A percentile compares a stretch with the other conserved stretches of the same genome.
phyloP scores from a whole-genome alignment of 352 stramenopile species.

The Pythium rhizo-oryzae region DNA sequence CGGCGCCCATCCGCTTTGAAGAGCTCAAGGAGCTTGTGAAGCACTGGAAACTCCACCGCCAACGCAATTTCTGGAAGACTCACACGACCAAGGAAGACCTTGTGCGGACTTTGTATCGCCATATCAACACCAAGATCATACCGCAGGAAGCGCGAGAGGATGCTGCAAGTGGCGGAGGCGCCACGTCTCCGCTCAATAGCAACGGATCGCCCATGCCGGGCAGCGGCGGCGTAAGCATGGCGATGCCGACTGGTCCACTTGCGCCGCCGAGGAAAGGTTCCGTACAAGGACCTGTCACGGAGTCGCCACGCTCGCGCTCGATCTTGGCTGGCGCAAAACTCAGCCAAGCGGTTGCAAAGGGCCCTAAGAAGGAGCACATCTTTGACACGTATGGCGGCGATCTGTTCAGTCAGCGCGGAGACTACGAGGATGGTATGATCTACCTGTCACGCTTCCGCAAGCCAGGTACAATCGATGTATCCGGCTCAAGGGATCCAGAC shows the following conservation, averaged over 20 bases:
- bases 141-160: slow-evolving; percentile 61
- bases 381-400: slow-evolving; percentile 75
- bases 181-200: background rate
- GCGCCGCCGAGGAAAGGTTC: slow-evolving; percentile 43
- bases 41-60: slow-evolving; percentile 89
- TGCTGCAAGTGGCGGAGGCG: slow-evolving; percentile 14
- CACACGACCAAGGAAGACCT: slow-evolving; percentile 90
- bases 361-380: slow-evolving; percentile 47
- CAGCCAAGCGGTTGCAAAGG: slow-evolving; percentile 29
- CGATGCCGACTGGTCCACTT: slow-evolving; percentile 28
- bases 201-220: background rate
- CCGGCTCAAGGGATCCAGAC: slow-evolving; percentile 24
- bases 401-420: slow-evolving; percentile 81
- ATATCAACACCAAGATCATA: slow-evolving; percentile 89
- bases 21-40: slow-evolving; percentile 91
- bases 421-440: slow-evolving; percentile 89
- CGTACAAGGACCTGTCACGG: slow-evolving; percentile 28
- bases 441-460: slow-evolving; percentile 85
- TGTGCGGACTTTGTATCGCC: slow-evolving; percentile 78
- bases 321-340: slow-evolving; percentile 39
- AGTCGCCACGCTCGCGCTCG: slow-evolving; percentile 62
- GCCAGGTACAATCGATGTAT: slow-evolving; percentile 36
- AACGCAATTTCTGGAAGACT: slow-evolving; percentile 91
- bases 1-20: slow-evolving; percentile 87
- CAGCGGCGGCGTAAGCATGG: background rate